A percentile compares a stretch with the other conserved stretches of the same genome.
Evolutionary conservation across 208 protist genomes (phyloP).

Genomic region (Leptomonas seymouri): DNA sequence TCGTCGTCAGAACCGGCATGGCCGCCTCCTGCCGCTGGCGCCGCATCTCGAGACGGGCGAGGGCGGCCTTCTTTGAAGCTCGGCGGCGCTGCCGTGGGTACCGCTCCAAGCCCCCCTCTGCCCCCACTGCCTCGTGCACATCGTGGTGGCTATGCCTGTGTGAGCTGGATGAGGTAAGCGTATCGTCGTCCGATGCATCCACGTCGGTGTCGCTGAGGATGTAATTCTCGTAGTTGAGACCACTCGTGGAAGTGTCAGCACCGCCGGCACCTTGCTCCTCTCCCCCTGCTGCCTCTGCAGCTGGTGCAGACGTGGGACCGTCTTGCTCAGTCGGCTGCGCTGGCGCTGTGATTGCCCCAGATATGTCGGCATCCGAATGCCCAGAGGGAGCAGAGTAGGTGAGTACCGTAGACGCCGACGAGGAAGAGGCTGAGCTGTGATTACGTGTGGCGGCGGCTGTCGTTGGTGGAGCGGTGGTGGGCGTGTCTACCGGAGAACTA

Average conservation of each 20-base stretch:
- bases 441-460: neutral
- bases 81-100: slow-evolving; percentile 8
- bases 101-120: neutral
- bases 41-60: slow-evolving; percentile 1
- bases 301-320: neutral
- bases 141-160: neutral
- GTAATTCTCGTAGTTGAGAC: slow-evolving; percentile 31
- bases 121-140: neutral
- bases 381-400: neutral
- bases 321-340: neutral
- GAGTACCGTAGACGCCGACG: neutral
- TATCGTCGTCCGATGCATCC: neutral
- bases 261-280: neutral
- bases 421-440: neutral
- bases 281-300: neutral
- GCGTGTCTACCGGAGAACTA: neutral
- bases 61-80: neutral
- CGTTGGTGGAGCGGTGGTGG: neutral
- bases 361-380: neutral
- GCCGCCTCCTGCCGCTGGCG: slow-evolving; percentile 12
- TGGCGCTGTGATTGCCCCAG: neutral
- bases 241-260: slow-evolving; percentile 9
- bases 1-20: slow-evolving; percentile 38
- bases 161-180: neutral
- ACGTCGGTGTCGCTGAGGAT: slow-evolving; percentile 17